Conservation (phyloP, 2,329 filamentous ascomycete genomes). For the Neonectria magnoliae region DNA sequence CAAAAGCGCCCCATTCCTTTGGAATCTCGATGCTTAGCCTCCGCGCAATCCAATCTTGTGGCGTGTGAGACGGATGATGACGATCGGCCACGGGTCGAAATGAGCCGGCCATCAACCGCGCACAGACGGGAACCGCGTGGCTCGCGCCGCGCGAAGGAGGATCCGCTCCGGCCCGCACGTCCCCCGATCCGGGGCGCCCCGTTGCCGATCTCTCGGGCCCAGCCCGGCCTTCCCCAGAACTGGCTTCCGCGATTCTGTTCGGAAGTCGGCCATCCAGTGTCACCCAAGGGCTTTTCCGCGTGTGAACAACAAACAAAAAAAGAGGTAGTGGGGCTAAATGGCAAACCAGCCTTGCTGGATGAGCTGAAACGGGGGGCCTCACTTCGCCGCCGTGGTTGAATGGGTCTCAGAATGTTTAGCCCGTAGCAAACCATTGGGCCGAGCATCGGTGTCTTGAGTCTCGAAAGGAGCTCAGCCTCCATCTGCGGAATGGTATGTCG, state of each 20-base stretch:
- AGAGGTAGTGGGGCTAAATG: neutral
- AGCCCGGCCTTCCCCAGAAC: slow-evolving; percentile 1
- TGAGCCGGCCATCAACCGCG: slow-evolving; percentile 18
- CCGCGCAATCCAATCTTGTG: neutral
- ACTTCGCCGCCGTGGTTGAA: neutral
- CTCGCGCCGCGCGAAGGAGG: neutral
- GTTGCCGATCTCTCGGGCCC: slow-evolving; percentile 6
- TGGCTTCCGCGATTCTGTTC: neutral
- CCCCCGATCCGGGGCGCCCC: slow-evolving; percentile 2
- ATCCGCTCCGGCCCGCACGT: neutral
- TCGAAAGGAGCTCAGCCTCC: neutral
- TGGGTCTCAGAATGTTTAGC: neutral
- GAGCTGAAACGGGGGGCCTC: neutral
- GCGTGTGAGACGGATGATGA: neutral
- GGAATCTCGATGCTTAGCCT: neutral
- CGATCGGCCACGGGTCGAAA: neutral
- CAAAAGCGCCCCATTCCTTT: neutral
- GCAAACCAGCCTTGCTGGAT: neutral
- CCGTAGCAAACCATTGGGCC: neutral
- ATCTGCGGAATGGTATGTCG: neutral
- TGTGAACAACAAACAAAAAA: too few species aligned
- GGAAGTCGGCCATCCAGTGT: neutral
- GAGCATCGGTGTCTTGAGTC: neutral
- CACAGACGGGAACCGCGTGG: slow-evolving; percentile 21
- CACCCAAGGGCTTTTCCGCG: neutral